Evolutionary conservation across 257 asterid species (phyloP), one percentile per base, ranked within the genome.

Genomic region (Solanum etuberosum): DNA sequence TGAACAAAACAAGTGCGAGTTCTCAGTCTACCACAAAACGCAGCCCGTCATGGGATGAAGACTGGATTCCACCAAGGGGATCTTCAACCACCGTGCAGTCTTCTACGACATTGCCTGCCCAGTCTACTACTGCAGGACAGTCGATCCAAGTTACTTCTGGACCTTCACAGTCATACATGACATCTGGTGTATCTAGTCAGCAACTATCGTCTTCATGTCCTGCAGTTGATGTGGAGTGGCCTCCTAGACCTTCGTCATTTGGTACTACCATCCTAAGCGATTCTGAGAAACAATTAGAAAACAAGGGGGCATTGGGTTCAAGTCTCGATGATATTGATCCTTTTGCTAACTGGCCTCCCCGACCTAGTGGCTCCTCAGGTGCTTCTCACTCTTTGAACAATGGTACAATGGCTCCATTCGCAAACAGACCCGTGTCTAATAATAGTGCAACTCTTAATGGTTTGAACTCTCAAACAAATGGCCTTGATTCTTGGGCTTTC

Each of bases 171-270:
- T 88, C 94, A 70, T 87, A 90, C 11, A 57, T 84, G 88, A 51
- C 90, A 86, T 89, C 95, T 78, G 48, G 83, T n/a, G 63, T 91
- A 59, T 87, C 97, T 78, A 73, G 92, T 89, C 97, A 91, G 88
- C 97, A 91, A 84, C 85, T 32, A 21, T 91, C 94, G 20, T 88
- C 95, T 83, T 92, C 98, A 67, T 92, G 95, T 87, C 99, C 99
- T 86, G 95, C 99, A 40, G 98, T 96, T 88, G 99, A 97, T 90
- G 90, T 97, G 15, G 99, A 97, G 90, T 97, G 99, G 99, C 99
- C 99, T 59, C 98, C 98, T 57, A 92, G 89, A 78, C 91, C 96
- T 71, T 90, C 93, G 34, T 89, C 92, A 34, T 37, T 83, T 63
- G 91, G 88, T 59, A 76, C 67, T 43, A 74, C 92, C 51, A 78